Conservation (phyloP, 441 rosid species). For the Gossypium lobatum region DNA sequence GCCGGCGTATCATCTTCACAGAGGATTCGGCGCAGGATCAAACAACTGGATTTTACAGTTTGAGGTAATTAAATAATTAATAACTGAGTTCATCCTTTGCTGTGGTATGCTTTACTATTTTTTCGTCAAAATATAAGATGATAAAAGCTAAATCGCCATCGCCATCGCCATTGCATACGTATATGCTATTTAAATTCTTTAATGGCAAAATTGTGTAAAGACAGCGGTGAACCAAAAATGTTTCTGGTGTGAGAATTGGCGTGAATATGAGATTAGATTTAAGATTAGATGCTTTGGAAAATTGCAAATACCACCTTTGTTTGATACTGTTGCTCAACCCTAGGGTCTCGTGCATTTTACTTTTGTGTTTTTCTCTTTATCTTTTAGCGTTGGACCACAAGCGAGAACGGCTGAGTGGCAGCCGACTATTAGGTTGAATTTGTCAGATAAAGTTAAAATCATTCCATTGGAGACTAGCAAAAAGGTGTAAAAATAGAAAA, state of each 20-base stretch:
- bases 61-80: conserved; percentile 46
- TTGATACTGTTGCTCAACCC: background rate
- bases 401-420: background rate
- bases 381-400: background rate
- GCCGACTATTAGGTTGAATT: background rate
- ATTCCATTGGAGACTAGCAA: background rate
- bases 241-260: background rate
- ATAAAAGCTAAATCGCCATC: background rate
- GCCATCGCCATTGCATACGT: background rate
- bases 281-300: conserved; percentile 15
- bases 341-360: conserved; percentile 18
- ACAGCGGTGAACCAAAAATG: background rate
- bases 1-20: conserved; percentile 79
- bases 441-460: background rate
- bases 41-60: conserved; percentile 82
- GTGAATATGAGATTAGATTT: conserved; percentile 4
- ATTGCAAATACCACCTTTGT: conserved; percentile 12
- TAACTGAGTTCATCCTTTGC: background rate
- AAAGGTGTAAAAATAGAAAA: background rate
- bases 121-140: background rate
- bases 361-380: background rate
- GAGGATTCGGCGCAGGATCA: conserved; percentile 77
- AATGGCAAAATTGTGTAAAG: background rate
- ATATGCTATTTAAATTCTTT: background rate
- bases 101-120: background rate